Evolutionary conservation across 2,329 filamentous ascomycete genomes (phyloP).

Genomic region (Madurella mycetomatis): DNA sequence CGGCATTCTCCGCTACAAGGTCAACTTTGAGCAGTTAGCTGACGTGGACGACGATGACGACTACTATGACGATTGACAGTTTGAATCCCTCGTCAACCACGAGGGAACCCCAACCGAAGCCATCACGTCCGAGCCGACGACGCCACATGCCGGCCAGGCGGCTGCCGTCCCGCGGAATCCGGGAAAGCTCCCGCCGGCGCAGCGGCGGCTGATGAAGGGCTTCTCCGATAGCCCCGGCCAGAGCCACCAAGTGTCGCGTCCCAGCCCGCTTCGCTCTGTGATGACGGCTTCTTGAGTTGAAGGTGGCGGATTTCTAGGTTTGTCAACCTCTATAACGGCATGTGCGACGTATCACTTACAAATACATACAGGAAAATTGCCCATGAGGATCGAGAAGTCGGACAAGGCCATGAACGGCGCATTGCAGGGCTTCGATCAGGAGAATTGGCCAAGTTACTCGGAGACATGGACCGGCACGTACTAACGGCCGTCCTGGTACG

Average conservation of each 20-base stretch:
- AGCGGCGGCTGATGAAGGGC: slow-evolving; percentile 46
- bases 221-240: slow-evolving; percentile 42
- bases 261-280: slow-evolving; percentile 65
- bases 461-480: slow-evolving; percentile 16
- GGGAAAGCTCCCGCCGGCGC: slow-evolving; percentile 33
- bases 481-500: slow-evolving; percentile 12
- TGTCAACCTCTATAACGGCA: too few species aligned
- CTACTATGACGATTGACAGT: slow-evolving; percentile 89
- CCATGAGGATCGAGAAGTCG: slow-evolving; percentile 25
- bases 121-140: slow-evolving; percentile 34
- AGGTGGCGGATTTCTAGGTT: slow-evolving; percentile 21
- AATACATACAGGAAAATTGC: slow-evolving; percentile 18
- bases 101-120: slow-evolving; percentile 73
- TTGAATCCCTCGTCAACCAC: slow-evolving; percentile 78
- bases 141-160: slow-evolving; percentile 34
- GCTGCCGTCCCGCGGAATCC: slow-evolving; percentile 38
- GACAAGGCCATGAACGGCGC: slow-evolving; percentile 17
- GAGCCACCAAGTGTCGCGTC: slow-evolving; percentile 51
- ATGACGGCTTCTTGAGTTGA: slow-evolving; percentile 57
- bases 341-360: too few species aligned
- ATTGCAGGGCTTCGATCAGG: slow-evolving; percentile 25
- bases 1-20: slow-evolving; percentile 95
- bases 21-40: slow-evolving; percentile 98
- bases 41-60: slow-evolving; percentile 89
- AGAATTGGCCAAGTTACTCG: slow-evolving; percentile 15